Percentiles rank a stretch among this genome's conserved stretches.
phyloP scores from a whole-genome alignment of 2,329 filamentous ascomycete species.

The Mollisiaceae sp. region DNA sequence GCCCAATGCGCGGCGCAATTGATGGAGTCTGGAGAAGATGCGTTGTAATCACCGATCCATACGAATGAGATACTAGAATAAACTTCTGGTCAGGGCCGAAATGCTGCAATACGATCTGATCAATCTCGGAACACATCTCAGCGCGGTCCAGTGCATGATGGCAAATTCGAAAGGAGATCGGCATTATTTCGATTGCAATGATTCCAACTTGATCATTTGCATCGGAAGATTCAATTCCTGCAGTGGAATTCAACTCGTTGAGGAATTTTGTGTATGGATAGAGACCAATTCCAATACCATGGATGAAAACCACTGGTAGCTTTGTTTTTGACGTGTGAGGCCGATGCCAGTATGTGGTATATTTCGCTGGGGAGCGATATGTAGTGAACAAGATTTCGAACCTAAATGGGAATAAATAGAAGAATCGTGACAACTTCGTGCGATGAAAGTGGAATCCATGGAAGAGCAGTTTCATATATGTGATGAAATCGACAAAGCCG shows the following conservation, averaged over 20 bases:
- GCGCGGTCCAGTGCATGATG: slow-evolving; percentile 51
- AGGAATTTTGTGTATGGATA: slow-evolving; percentile 62
- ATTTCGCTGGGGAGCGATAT: slow-evolving; percentile 51
- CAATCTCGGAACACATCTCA: slow-evolving; percentile 57
- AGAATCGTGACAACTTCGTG: slow-evolving; percentile 48
- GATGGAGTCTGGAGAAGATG: slow-evolving; percentile 56
- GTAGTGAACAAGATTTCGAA: slow-evolving; percentile 52
- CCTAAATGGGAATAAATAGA: slow-evolving; percentile 60
- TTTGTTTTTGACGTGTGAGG: slow-evolving; percentile 62
- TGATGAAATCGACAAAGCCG: slow-evolving; percentile 44
- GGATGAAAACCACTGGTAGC: slow-evolving; percentile 64
- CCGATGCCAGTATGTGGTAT: slow-evolving; percentile 63
- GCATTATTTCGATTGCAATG: slow-evolving; percentile 62
- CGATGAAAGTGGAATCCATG: slow-evolving; percentile 55
- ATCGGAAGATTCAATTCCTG: slow-evolving; percentile 38
- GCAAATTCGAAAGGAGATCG: slow-evolving; percentile 63
- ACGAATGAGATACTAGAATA: slow-evolving; percentile 57
- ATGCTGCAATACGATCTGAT: slow-evolving; percentile 56
- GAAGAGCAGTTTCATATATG: slow-evolving; percentile 45
- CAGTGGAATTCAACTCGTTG: slow-evolving; percentile 52
- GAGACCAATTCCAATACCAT: slow-evolving; percentile 66
- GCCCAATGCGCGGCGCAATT: slow-evolving; percentile 51
- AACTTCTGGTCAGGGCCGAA: slow-evolving; percentile 52
- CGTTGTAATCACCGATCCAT: slow-evolving; percentile 60
- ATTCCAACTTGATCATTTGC: slow-evolving; percentile 59